Evolutionary conservation across 495 filamentous ascomycete species (phyloP).

Genomic region (Tuber umbilicatum): DNA sequence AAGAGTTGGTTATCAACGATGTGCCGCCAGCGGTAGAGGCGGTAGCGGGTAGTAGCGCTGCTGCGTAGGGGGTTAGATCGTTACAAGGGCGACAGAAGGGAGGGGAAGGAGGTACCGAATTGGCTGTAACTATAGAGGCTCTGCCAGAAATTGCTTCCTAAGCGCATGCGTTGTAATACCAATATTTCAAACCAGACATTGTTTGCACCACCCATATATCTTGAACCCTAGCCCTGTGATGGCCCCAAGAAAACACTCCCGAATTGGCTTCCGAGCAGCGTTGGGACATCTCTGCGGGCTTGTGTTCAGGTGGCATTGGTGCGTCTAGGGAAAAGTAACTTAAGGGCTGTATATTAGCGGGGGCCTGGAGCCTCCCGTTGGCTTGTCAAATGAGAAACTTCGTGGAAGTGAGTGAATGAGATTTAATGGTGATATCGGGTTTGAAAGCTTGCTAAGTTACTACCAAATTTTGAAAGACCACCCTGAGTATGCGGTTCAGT

Average conservation of each 20-base stretch:
- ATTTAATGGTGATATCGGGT: background rate
- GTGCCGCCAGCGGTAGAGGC: background rate
- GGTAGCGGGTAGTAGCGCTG: background rate
- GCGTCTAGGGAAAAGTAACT: background rate
- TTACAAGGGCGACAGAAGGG: background rate
- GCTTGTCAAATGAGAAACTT: background rate
- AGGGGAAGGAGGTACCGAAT: background rate
- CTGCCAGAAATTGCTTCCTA: background rate
- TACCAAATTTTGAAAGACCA: background rate
- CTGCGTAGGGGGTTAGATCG: background rate
- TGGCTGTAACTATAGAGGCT: background rate
- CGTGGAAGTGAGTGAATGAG: background rate
- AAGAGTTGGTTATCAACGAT: conserved; percentile 64
- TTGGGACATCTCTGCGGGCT: background rate
- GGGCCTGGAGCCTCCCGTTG: background rate
- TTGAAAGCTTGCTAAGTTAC: background rate
- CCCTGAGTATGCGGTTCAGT: background rate
- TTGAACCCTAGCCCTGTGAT: background rate
- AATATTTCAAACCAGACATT: background rate
- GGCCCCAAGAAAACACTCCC: background rate
- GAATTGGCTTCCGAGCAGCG: background rate
- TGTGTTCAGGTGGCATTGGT: background rate
- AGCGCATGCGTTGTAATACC: background rate
- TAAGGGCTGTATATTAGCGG: background rate
- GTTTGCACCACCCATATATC: background rate